A percentile compares a stretch with the other conserved stretches of the same genome.
These are phyloP conservation scores for Phytopythium boreale DNA, from an alignment of 352 stramenopile genomes.

Conservation along the genomic window DNA sequence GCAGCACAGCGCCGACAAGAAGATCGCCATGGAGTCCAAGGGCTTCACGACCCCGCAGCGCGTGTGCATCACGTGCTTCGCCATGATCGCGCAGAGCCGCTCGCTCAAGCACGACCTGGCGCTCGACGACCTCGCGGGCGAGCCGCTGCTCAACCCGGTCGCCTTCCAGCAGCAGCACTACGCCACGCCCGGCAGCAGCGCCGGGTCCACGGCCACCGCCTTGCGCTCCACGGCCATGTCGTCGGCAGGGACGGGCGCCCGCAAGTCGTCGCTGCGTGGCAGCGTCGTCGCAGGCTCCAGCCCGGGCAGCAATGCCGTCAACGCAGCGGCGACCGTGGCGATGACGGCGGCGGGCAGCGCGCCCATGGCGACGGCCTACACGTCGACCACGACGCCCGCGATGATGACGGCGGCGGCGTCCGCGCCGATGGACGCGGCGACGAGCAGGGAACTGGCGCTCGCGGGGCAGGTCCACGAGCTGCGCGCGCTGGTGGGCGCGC, in stretches of 20 bases:
- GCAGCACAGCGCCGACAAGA: slow-evolving; percentile 80
- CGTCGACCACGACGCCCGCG: slow-evolving; percentile 7
- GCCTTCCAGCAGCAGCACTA: slow-evolving; percentile 30
- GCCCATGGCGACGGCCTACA: neutral
- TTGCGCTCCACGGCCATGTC: slow-evolving; percentile 12
- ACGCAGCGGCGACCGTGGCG: too few relatives aligned
- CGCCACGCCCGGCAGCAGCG: slow-evolving; percentile 4
- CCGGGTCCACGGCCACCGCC: slow-evolving; percentile 2
- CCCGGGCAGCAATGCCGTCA: neutral
- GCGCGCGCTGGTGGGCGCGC: slow-evolving; percentile 38
- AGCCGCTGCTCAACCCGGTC: slow-evolving; percentile 16
- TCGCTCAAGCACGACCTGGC: slow-evolving; percentile 32
- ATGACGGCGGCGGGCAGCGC: neutral
- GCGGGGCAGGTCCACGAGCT: slow-evolving; percentile 51
- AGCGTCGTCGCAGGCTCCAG: slow-evolving; percentile 3
- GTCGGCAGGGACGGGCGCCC: slow-evolving; percentile 11
- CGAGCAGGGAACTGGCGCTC: slow-evolving; percentile 15
- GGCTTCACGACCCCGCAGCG: slow-evolving; percentile 77
- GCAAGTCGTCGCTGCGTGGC: slow-evolving; percentile 3
- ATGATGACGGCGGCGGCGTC: neutral
- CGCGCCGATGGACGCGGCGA: neutral
- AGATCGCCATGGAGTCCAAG: slow-evolving; percentile 63
- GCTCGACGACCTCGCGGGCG: slow-evolving; percentile 18
- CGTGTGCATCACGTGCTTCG: slow-evolving; percentile 75
- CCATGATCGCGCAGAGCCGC: slow-evolving; percentile 56